Conservation (phyloP, 2,329 filamentous ascomycete species). For the Sclerotinia spermophila region DNA sequence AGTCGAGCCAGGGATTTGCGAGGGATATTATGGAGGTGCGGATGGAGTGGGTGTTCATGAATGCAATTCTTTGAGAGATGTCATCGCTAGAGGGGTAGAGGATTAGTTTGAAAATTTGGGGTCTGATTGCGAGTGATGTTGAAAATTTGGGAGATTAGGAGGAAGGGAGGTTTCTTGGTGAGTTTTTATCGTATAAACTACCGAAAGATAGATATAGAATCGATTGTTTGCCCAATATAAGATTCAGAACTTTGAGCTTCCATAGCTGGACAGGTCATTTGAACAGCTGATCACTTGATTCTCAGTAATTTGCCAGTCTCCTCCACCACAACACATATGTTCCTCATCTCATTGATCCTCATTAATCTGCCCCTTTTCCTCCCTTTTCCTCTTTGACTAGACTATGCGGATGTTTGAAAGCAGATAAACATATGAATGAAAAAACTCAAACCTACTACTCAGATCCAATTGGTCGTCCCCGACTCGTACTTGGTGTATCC, state of each 20-base stretch:
- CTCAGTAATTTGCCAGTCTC: background rate
- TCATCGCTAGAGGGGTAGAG: constrained; percentile 41
- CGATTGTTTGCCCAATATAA: background rate
- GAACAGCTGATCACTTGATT: background rate
- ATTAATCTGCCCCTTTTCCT: too few relatives aligned
- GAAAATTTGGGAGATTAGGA: background rate
- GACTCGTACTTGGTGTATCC: constrained; percentile 53
- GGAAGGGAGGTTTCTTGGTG: background rate
- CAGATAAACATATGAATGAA: background rate
- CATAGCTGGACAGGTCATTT: background rate
- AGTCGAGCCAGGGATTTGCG: constrained; percentile 93
- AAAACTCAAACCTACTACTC: constrained; percentile 60
- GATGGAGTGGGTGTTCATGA: constrained; percentile 84
- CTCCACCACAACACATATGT: background rate
- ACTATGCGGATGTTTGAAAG: background rate
- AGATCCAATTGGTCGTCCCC: constrained; percentile 76
- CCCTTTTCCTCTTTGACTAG: too few relatives aligned
- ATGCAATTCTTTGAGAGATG: constrained; percentile 72
- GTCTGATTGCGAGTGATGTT: too few relatives aligned
- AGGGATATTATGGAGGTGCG: constrained; percentile 81
- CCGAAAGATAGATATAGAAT: background rate
- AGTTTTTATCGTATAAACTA: background rate
- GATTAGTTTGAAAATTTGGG: background rate
- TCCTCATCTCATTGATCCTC: background rate
- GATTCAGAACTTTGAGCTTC: background rate